Evolutionary conservation across 805 yeast species (phyloP), one percentile per base, ranked within the genome.

Genomic region (Wickerhamiella spandovensis): DNA sequence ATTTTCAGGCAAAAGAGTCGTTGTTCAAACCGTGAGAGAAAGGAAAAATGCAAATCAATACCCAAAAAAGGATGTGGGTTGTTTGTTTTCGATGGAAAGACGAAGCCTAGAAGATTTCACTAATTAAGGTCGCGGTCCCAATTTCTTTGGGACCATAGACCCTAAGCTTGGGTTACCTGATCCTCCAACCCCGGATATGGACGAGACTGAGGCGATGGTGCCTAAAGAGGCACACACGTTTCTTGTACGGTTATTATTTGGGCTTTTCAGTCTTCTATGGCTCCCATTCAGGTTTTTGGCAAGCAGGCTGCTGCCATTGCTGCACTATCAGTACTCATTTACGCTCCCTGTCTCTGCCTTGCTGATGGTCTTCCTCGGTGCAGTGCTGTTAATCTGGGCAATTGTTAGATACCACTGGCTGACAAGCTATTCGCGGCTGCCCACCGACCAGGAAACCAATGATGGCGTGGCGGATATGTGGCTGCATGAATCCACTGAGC

Each of bases 341-440:
- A 46, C 54, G 15, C 49, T 52, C 15, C 47, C 43, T n/a, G 51
- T 57, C 50, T 54, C 59, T 7, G 50, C 61, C 9, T 37, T 59
- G 23, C 51, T 59, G 41, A 49, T 56, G 58, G 55, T 56, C 7
- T 32, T 61, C 2, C 48, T 64, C 0, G 49, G 67, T 0, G 52
- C 71, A 1, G 58, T 66, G 0, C 61, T 69, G 0, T 51, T 71
- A 1, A 60, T 70, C 20, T 74, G 74, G 59, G 67, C 75, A 1
- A 59, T 78, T 39, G 72, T 82, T 6, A 67, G 92, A 43, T 82
- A 84, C 65, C 73, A 75, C 48, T 79, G 78, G 50, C 66, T 82
- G 20, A 81, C 85, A 0, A 67, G 72, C 10, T 84, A 84, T 62
- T 78, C 89, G 4, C 72, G 77, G 46, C 67, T 70, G 51, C 76